Conservation (phyloP, 2,329 filamentous ascomycete species). For the Sporothrix euskadiensis region DNA sequence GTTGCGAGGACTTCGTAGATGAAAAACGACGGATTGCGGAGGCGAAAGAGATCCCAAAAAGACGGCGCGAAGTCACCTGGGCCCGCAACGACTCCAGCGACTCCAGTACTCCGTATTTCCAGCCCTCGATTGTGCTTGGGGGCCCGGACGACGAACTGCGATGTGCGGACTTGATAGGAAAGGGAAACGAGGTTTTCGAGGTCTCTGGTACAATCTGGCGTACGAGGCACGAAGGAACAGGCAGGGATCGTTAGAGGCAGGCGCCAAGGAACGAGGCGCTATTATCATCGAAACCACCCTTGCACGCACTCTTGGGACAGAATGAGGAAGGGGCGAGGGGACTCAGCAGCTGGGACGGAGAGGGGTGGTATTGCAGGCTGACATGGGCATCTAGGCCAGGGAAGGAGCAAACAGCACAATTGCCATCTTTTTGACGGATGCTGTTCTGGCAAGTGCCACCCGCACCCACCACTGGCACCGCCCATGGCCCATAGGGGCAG, state of each 20-base stretch:
- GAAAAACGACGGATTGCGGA: neutral
- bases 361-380: neutral
- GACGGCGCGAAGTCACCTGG: constrained; percentile 4
- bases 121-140: neutral
- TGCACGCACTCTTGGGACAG: neutral
- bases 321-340: neutral
- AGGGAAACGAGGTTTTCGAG: neutral
- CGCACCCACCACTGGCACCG: neutral
- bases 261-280: constrained; percentile 1
- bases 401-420: neutral
- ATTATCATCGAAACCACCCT: neutral
- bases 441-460: constrained; percentile 3
- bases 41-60: neutral
- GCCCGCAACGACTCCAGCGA: neutral
- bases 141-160: neutral
- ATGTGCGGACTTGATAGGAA: neutral
- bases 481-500: neutral
- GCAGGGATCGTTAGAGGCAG: neutral
- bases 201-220: neutral
- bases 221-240: neutral
- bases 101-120: neutral
- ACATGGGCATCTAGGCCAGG: neutral
- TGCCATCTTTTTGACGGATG: neutral
- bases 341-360: neutral
- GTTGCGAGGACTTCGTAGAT: neutral